A percentile compares a stretch with the other conserved stretches of the same genome.
phyloP scores from a whole-genome alignment of 2,329 filamentous ascomycete species.

The Clonostachys sp. region DNA sequence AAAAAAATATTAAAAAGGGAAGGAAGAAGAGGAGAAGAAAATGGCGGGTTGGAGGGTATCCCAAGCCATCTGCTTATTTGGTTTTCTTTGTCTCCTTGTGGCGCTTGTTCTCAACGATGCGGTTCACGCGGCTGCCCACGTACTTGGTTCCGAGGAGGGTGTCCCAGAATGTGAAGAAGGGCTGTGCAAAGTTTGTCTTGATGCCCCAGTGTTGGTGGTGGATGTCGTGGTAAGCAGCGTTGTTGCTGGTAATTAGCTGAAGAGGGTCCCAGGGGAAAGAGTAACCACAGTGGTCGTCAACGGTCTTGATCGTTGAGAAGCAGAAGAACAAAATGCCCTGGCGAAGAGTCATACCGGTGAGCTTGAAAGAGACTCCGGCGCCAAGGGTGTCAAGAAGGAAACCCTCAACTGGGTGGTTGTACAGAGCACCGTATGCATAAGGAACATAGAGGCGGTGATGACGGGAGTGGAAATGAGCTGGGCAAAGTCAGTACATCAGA shows the following conservation, averaged over 20 bases:
- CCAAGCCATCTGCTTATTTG: conserved; percentile 8
- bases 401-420: conserved; percentile 93
- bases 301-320: conserved; percentile 87
- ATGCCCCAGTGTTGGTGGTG: conserved; percentile 99
- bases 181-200: conserved; percentile 89
- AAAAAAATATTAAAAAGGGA: too few relatives aligned
- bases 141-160: conserved; percentile 76
- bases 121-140: conserved; percentile 50
- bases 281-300: conserved; percentile 97
- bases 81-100: conserved; percentile 7
- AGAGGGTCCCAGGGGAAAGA: conserved; percentile 92
- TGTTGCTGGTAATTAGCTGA: conserved; percentile 89
- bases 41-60: background rate
- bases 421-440: conserved; percentile 93
- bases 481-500: conserved; percentile 18
- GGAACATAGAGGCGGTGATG: conserved; percentile 97
- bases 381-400: conserved; percentile 91
- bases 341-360: conserved; percentile 76
- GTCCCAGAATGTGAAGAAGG: conserved; percentile 97
- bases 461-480: conserved; percentile 85
- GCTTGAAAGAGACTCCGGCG: conserved; percentile 77
- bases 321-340: conserved; percentile 90
- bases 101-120: conserved; percentile 30
- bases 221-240: conserved; percentile 94
- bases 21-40: too few relatives aligned